Evolutionary conservation across 2,329 filamentous ascomycete genomes (phyloP).

Genomic region (Trichoderma harzianum): DNA sequence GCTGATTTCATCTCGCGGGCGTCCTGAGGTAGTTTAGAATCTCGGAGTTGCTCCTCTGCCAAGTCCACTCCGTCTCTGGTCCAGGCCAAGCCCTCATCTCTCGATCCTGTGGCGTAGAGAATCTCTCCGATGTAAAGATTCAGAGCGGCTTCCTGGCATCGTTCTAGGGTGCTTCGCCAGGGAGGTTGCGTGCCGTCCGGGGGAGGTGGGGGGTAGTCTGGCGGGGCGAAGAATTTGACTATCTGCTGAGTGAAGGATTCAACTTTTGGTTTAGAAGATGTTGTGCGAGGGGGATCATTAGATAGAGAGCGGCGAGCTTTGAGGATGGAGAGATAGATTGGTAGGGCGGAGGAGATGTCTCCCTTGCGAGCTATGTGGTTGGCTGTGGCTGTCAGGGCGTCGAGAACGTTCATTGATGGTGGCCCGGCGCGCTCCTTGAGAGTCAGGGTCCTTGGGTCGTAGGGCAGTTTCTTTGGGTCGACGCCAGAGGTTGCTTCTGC

Average conservation of each 20-base stretch:
- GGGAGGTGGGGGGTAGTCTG: slow-evolving; percentile 67
- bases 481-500: slow-evolving; percentile 65
- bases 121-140: slow-evolving; percentile 94
- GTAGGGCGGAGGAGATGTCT: slow-evolving; percentile 66
- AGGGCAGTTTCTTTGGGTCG: slow-evolving; percentile 36
- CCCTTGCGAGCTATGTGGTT: slow-evolving; percentile 71
- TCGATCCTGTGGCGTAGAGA: slow-evolving; percentile 62
- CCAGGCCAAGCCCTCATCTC: slow-evolving; percentile 78
- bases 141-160: slow-evolving; percentile 80
- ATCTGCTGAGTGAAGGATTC: slow-evolving; percentile 24
- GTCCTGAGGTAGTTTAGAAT: slow-evolving; percentile 30
- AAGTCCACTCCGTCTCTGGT: slow-evolving; percentile 82
- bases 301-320: slow-evolving; percentile 67
- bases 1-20: slow-evolving; percentile 43
- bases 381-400: slow-evolving; percentile 71
- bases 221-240: slow-evolving; percentile 37
- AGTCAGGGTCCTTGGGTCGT: slow-evolving; percentile 62
- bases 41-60: slow-evolving; percentile 65
- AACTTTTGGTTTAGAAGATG: slow-evolving; percentile 13
- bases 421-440: slow-evolving; percentile 56
- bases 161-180: slow-evolving; percentile 59
- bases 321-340: slow-evolving; percentile 81
- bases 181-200: slow-evolving; percentile 67
- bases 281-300: slow-evolving; percentile 30
- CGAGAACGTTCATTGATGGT: slow-evolving; percentile 71